Conservation (phyloP, 1,284 basidiomycete genomes). For the Phenoliferia sp. region DNA sequence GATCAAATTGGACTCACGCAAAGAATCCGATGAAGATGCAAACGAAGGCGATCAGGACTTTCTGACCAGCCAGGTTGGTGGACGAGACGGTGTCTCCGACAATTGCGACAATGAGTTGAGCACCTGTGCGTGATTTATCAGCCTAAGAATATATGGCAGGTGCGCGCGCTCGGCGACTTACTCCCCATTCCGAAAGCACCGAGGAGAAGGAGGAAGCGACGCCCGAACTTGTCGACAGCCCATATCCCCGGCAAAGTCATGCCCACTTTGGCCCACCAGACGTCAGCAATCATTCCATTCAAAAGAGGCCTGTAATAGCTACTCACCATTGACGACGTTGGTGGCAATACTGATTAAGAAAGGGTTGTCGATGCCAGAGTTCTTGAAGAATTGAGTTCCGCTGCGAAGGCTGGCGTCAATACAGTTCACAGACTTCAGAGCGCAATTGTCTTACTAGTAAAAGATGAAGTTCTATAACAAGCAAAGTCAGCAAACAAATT, state of each 20-base stretch:
- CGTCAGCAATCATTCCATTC: no score
- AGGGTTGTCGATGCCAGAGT: conserved; percentile 55
- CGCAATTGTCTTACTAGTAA: conserved; percentile 33
- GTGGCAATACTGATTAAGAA: conserved; percentile 68
- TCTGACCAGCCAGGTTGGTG: conserved; percentile 48
- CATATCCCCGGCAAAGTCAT: conserved; percentile 65
- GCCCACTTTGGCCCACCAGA: no score
- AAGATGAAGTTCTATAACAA: conserved; percentile 59
- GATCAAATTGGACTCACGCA: no score
- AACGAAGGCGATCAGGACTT: conserved; percentile 61
- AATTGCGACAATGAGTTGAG: conserved; percentile 69
- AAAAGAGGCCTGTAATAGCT: no score
- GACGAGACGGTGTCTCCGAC: conserved; percentile 59
- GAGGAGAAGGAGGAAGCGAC: conserved; percentile 66
- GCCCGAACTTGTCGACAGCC: conserved; percentile 66
- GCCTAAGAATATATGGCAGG: background rate
- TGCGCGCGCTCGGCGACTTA: no score
- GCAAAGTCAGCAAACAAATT: no score
- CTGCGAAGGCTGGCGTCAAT: no score
- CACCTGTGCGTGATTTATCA: conserved; percentile 43
- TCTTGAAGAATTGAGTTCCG: conserved; percentile 67
- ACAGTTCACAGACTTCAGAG: no score
- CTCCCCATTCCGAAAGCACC: conserved; percentile 64
- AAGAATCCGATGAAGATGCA: conserved; percentile 60
- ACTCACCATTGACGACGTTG: no score